Evolutionary conservation across 1,284 basidiomycete genomes (phyloP).

Genomic region (Dichomitus squalens): DNA sequence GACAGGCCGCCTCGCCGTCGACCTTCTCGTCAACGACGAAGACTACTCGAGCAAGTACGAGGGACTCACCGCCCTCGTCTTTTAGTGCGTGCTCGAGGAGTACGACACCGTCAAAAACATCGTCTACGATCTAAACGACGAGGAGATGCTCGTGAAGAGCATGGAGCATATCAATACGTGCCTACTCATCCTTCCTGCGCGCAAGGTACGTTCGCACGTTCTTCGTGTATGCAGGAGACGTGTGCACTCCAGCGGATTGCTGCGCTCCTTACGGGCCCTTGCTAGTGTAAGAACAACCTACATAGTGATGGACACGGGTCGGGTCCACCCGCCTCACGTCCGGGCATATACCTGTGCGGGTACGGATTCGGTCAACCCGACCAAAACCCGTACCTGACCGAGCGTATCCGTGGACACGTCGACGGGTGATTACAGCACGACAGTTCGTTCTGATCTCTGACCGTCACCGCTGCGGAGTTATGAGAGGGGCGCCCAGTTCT

Average conservation of each 20-base stretch:
- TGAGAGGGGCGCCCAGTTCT: too few species aligned
- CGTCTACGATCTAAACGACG: constrained; percentile 21
- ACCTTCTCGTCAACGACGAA: constrained; percentile 23
- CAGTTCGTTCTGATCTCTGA: too few species aligned
- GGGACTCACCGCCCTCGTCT: constrained; percentile 25
- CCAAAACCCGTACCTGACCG: too few species aligned
- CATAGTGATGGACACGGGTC: too few species aligned
- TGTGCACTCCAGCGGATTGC: not conserved
- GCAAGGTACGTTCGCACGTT: constrained; percentile 10
- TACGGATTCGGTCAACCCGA: too few species aligned
- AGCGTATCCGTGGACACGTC: too few species aligned
- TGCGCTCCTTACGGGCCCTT: too few species aligned
- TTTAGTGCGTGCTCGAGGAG: constrained; percentile 21
- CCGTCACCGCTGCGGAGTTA: too few species aligned
- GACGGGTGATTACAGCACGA: too few species aligned
- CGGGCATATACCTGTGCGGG: too few species aligned
- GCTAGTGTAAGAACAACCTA: too few species aligned
- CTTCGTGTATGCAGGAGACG: not conserved
- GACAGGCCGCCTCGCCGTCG: constrained; percentile 28
- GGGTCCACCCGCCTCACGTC: too few species aligned
- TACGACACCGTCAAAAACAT: constrained; percentile 20
- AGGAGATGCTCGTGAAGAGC: constrained; percentile 16
- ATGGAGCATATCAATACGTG: constrained; percentile 23
- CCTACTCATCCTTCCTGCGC: constrained; percentile 27
- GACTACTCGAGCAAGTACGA: constrained; percentile 19